phyloP scores from a whole-genome alignment of 345 rosid genomes.

The Balakata baccata region DNA sequence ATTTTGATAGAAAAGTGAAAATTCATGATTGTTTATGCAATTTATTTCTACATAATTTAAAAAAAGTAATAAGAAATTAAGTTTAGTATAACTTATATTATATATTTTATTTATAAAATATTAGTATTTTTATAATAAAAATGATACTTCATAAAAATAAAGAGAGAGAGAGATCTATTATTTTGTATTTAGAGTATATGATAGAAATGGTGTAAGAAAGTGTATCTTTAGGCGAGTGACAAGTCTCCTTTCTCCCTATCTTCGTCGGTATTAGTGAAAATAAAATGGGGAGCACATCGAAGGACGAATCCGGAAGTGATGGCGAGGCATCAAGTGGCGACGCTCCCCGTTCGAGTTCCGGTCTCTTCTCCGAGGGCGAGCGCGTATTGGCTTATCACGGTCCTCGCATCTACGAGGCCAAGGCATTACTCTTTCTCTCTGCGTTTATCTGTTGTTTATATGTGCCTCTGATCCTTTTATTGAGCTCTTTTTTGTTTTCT shows the following conservation, averaged over 20 bases:
- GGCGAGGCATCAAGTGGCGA: slow-evolving; percentile 75
- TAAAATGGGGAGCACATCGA: slow-evolving; percentile 77
- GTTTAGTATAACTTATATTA: too few species aligned
- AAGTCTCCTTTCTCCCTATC: not conserved
- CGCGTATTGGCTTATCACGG: slow-evolving; percentile 95
- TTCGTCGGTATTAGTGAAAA: not conserved
- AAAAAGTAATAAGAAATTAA: too few species aligned
- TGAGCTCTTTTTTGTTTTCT: not conserved
- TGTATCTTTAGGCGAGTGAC: too few species aligned
- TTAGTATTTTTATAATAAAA: too few species aligned
- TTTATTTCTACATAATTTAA: too few species aligned
- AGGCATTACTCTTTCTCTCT: slow-evolving; percentile 44
- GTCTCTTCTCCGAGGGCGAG: slow-evolving; percentile 78
- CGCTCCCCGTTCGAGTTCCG: slow-evolving; percentile 53
- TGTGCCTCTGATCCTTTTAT: not conserved
- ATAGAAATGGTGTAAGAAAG: too few species aligned
- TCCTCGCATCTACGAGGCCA: slow-evolving; percentile 94
- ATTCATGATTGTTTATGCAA: too few species aligned
- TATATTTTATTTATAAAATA: too few species aligned
- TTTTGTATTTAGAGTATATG: too few species aligned
- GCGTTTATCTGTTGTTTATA: not conserved
- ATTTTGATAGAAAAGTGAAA: too few species aligned
- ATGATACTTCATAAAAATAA: too few species aligned
- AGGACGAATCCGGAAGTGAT: slow-evolving; percentile 70
- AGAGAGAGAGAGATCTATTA: too few species aligned